phyloP scores from a whole-genome alignment of 805 yeast genomes.

The Myxozyma monticola region DNA sequence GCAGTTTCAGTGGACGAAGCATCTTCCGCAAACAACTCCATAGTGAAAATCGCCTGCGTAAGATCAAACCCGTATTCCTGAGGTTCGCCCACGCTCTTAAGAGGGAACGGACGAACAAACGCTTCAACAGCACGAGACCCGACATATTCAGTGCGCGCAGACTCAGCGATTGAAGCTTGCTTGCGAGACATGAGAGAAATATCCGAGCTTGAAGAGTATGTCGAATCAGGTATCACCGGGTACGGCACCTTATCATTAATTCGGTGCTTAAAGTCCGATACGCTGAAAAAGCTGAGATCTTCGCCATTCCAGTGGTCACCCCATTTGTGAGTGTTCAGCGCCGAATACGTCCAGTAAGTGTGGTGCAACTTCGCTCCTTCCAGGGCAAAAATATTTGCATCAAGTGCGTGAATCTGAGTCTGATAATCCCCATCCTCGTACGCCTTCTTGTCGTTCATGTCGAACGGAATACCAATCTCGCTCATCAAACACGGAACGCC shows the following conservation, averaged over 20 bases:
- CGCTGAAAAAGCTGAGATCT: conserved; percentile 85
- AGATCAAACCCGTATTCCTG: conserved; percentile 60
- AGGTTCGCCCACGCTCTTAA: conserved; percentile 62
- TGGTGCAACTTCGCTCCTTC: conserved; percentile 72
- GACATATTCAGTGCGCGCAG: conserved; percentile 32
- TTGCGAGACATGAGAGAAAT: conserved; percentile 7
- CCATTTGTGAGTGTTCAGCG: conserved; percentile 71
- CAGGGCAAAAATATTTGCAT: conserved; percentile 75
- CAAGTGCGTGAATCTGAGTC: conserved; percentile 79
- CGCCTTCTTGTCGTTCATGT: conserved; percentile 81
- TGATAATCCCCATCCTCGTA: conserved; percentile 64
- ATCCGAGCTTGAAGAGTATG: conserved; percentile 1
- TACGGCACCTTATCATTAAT: background rate
- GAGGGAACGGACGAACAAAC: conserved; percentile 72
- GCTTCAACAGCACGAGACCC: conserved; percentile 80
- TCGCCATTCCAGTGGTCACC: conserved; percentile 96
- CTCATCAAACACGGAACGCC: conserved; percentile 74
- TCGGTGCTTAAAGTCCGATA: conserved; percentile 10
- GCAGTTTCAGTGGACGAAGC: conserved; percentile 39
- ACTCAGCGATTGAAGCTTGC: background rate
- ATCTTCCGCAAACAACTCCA: conserved; percentile 42
- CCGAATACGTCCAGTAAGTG: conserved; percentile 84
- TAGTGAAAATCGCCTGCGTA: conserved; percentile 44
- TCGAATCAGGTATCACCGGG: background rate
- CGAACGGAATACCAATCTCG: conserved; percentile 97